Evolutionary conservation across 2,329 filamentous ascomycete species (phyloP), one percentile per base, ranked within the genome.

Genomic region (Aspergillus candidus): DNA sequence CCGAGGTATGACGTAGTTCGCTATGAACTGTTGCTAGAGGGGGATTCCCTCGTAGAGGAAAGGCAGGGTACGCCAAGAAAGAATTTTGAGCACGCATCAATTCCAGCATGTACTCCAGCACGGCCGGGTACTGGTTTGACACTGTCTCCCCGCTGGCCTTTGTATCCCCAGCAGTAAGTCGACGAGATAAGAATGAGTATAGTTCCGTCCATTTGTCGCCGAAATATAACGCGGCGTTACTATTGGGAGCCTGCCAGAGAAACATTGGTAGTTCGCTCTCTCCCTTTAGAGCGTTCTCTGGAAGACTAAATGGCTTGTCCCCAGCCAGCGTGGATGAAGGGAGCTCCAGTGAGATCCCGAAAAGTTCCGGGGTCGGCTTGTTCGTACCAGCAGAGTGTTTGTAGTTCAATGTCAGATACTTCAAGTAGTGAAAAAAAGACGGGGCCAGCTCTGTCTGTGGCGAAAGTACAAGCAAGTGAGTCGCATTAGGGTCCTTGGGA

Each of bases 171-270:
- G 55, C 58, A 11, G 61, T 53, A 8, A 90, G 69, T 6, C 82
- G 72, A 38, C 78, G 75, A 10, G 84, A 79, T 2, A 94, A 76
- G 55, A 94, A 93, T 10, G 81, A 78, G 61, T 96, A 89, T 8
- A 95, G 76, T 54, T 94, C 87, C 11, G 79, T 71, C 93, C 93
- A 98, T 59, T 84, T 89, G 38, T 88, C 80, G 35, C 90, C 89
- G 44, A 93, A 82, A 61, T 91, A 84, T 8, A 98, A 73, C 10
- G 83, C 79, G 1, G 91, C 90, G 51, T 93, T 85, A 58, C 84
- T 87, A 52, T 82, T 86, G 4, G 91, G 90, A 2, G 83, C 80
- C 66, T 95, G 86, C 83, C 89, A 95, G 7, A 94, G 71, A 57
- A 94, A 94, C 0, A 85, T 74, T 0, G 78, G 76, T 7, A 62